Evolutionary conservation across 1,139 yeast species (phyloP), one percentile per base, ranked within the genome.

Genomic region (Hansenula lynferdii): DNA sequence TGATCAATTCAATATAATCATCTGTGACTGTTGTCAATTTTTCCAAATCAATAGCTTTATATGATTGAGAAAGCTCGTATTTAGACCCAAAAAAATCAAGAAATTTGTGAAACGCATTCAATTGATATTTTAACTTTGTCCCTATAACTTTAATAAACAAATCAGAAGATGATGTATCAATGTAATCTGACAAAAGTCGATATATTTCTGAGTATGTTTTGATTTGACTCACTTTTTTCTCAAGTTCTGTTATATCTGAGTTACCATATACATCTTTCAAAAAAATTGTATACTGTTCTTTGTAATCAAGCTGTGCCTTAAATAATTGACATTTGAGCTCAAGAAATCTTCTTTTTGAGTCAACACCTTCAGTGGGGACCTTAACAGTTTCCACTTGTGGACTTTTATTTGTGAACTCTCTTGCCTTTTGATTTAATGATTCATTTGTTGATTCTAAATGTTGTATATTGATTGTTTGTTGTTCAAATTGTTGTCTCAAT

Each of bases 361-460:
- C 28, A n/a, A n/a, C n/a, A n/a, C n/a, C n/a, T n/a, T n/a, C n/a
- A n/a, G n/a, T n/a, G n/a, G n/a, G n/a, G n/a, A n/a, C n/a, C n/a
- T n/a, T n/a, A n/a, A n/a, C n/a, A n/a, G n/a, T n/a, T n/a, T n/a
- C n/a, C n/a, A n/a, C n/a, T n/a, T 6, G 5, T 14, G 28, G 18
- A 11, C 12, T 28, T 18, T 18, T 22, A 5, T 11, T 5, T 8
- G 20, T 27, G 8, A 8, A n/a, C 4, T n/a, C 7, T 5, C 12
- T 9, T n/a, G n/a, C n/a, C 31, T 19, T 18, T 28, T 6, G 18
- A 26, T 28, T 6, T 28, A 17, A 28, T 7, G 22, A 17, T 18
- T 52, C 54, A 43, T 65, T 67, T 25, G 63, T 58, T n/a, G 50
- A 51, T 28, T 62, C 62, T n/a, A 67, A 48, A 8, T 60, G 59